These are phyloP conservation scores for Didymella exigua DNA, from an alignment of 2,329 filamentous ascomycete species.

Conservation along the genomic window DNA sequence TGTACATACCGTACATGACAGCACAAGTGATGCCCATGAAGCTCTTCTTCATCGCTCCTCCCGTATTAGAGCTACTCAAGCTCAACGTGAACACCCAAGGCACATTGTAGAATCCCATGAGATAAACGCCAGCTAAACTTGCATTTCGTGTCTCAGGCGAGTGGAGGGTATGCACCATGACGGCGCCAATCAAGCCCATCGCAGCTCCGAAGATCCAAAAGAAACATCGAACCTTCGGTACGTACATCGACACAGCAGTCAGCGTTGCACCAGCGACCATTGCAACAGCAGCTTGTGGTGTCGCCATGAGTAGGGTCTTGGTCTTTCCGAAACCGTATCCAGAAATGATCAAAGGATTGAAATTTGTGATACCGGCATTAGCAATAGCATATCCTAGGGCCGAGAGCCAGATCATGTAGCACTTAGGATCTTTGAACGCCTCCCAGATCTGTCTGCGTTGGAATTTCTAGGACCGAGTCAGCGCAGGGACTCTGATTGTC, in stretches of 20 bases:
- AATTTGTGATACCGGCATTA: constrained; percentile 6
- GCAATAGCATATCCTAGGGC: neutral
- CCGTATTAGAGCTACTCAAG: constrained; percentile 1
- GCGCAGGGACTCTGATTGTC: neutral
- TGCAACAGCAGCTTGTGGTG: constrained; percentile 1
- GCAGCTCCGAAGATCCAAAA: constrained; percentile 1
- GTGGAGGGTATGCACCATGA: neutral
- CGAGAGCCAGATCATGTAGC: neutral
- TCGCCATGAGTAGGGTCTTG: neutral
- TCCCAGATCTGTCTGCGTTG: neutral
- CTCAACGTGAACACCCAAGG: constrained; percentile 3
- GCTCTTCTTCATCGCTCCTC: constrained; percentile 1
- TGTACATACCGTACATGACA: neutral
- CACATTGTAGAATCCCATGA: constrained; percentile 8
- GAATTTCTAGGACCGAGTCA: neutral
- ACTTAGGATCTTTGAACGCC: neutral
- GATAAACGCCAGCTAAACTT: neutral
- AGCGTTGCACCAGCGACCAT: neutral
- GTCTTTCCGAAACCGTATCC: neutral
- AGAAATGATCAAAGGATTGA: constrained; percentile 3
- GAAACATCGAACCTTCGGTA: neutral
- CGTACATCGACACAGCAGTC: neutral
- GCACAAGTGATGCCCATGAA: constrained; percentile 1
- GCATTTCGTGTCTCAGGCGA: neutral
- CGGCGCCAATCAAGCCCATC: neutral